Evolutionary conservation across 139 green algal species (phyloP).

Genomic region (Tetradesmus lagerheimii): DNA sequence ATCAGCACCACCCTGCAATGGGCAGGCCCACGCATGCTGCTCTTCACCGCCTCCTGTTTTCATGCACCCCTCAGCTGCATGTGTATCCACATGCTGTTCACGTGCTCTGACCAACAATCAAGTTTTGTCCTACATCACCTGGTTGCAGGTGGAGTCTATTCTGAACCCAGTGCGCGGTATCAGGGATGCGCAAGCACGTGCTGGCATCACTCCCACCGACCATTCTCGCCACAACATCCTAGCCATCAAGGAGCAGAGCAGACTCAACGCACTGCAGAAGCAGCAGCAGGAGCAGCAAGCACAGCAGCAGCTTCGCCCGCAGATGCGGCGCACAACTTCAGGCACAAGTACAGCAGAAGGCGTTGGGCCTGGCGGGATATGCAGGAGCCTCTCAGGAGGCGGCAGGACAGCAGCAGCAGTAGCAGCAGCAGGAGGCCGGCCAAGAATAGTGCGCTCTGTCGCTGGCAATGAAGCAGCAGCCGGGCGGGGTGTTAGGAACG

Average conservation of each 20-base stretch:
- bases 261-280: constrained; percentile 65
- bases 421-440: background rate
- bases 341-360: background rate
- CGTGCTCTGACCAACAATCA: background rate
- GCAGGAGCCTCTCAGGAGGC: background rate
- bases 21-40: no score
- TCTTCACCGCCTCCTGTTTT: no score
- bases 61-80: background rate
- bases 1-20: no score
- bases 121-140: background rate
- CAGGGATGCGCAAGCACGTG: constrained; percentile 61
- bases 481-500: background rate
- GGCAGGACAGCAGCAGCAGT: background rate
- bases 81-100: background rate
- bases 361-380: background rate
- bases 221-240: constrained; percentile 66
- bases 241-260: constrained; percentile 65
- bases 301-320: constrained; percentile 16
- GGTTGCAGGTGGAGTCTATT: constrained; percentile 62
- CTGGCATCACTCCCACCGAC: constrained; percentile 67
- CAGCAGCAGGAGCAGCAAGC: constrained; percentile 1
- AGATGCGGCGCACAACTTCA: constrained; percentile 18
- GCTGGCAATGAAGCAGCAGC: background rate
- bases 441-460: background rate
- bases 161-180: constrained; percentile 70